Evolutionary conservation across 2,329 filamentous ascomycete species (phyloP).

Genomic region (Pseudogymnoascus sp.): DNA sequence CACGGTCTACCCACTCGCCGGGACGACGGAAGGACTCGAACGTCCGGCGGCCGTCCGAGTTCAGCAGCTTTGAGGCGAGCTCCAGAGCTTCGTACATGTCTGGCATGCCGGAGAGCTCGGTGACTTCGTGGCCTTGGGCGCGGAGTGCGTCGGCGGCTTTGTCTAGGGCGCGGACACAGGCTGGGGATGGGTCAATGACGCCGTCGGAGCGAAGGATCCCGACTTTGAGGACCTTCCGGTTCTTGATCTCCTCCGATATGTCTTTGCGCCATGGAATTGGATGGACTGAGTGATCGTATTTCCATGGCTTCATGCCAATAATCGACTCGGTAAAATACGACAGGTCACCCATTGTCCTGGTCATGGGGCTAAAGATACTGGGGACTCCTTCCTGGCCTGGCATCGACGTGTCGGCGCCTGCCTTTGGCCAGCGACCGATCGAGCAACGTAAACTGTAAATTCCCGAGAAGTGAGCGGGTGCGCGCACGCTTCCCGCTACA

Average conservation of each 20-base stretch:
- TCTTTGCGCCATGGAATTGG: constrained; percentile 72
- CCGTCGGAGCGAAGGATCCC: constrained; percentile 74
- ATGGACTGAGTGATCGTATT: constrained; percentile 79
- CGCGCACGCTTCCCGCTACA: constrained; percentile 81
- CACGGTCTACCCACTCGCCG: constrained; percentile 73
- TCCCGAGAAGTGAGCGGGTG: constrained; percentile 82
- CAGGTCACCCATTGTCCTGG: constrained; percentile 74
- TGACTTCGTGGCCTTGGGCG: constrained; percentile 68
- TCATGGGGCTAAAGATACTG: constrained; percentile 88
- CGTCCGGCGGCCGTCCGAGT: constrained; percentile 74
- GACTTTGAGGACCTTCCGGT: constrained; percentile 60
- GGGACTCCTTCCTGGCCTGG: constrained; percentile 85
- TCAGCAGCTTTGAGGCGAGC: constrained; percentile 73
- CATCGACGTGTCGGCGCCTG: constrained; percentile 80
- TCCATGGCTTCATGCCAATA: constrained; percentile 79
- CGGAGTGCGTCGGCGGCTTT: constrained; percentile 63
- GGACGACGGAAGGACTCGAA: constrained; percentile 70
- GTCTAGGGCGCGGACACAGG: constrained; percentile 70
- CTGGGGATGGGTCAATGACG: constrained; percentile 80
- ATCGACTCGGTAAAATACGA: constrained; percentile 76
- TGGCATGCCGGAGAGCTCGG: constrained; percentile 52
- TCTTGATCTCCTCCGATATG: constrained; percentile 50
- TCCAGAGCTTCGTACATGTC: constrained; percentile 68
- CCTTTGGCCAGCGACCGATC: constrained; percentile 84
- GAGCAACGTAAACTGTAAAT: constrained; percentile 84